Evolutionary conservation across 1,284 basidiomycete genomes (phyloP).

Genomic region (Papiliotrema nemorosa): DNA sequence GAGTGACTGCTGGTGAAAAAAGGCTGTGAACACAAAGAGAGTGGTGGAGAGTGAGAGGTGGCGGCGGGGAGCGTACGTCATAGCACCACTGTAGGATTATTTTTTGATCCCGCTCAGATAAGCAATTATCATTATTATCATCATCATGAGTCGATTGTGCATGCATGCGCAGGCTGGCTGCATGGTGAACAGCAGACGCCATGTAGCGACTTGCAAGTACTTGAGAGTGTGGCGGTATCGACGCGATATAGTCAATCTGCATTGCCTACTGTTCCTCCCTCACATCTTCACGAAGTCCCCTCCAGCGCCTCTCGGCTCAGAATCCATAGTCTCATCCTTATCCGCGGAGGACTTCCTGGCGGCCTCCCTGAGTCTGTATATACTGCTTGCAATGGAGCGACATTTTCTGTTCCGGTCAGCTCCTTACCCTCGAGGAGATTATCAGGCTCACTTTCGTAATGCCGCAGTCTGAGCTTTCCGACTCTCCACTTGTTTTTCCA

Average conservation of each 20-base stretch:
- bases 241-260: not conserved
- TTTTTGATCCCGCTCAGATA: not conserved
- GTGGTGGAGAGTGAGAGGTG: not conserved
- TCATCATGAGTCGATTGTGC: no score
- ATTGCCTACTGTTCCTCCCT: not conserved
- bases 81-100: not conserved
- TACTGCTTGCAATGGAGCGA: constrained; percentile 1
- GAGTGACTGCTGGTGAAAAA: constrained; percentile 1
- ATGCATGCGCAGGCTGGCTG: no score
- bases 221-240: no score
- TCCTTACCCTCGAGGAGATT: no score
- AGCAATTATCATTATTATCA: not conserved
- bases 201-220: no score
- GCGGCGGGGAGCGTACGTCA: not conserved
- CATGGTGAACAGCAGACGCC: no score
- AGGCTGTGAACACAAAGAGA: not conserved
- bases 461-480: constrained; percentile 29
- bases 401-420: not conserved
- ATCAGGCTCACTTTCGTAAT: constrained; percentile 24
- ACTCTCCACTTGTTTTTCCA: constrained; percentile 42
- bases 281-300: not conserved
- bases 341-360: not conserved
- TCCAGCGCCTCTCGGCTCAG: not conserved
- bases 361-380: not conserved
- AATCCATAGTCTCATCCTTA: not conserved